phyloP scores from a whole-genome alignment of 2,329 filamentous ascomycete species.

The Aureobasidium sp. region DNA sequence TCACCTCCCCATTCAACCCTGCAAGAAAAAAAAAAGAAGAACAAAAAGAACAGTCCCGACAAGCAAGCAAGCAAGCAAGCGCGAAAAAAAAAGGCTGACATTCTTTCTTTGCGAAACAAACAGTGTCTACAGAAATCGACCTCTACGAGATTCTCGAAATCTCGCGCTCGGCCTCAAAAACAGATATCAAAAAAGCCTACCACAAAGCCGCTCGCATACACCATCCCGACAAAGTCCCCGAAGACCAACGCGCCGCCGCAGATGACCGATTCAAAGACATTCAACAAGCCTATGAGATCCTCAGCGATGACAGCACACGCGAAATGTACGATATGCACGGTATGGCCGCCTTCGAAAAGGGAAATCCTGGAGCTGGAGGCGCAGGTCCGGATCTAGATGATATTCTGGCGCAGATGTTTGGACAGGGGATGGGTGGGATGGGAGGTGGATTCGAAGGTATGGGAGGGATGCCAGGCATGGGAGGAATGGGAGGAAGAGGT shows the following conservation, averaged over 20 bases:
- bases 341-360: conserved; percentile 89
- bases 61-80: too few relatives aligned
- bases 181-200: conserved; percentile 92
- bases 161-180: conserved; percentile 61
- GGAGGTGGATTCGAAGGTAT: conserved; percentile 49
- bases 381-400: conserved; percentile 83
- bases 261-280: conserved; percentile 90
- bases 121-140: conserved; percentile 46
- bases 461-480: conserved; percentile 41
- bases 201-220: conserved; percentile 56
- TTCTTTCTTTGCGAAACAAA: background rate
- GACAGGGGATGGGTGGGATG: conserved; percentile 50
- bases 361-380: conserved; percentile 49
- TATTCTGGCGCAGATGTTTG: conserved; percentile 87
- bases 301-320: conserved; percentile 90
- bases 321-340: conserved; percentile 87
- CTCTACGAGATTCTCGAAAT: conserved; percentile 70
- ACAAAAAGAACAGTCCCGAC: background rate
- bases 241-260: conserved; percentile 74
- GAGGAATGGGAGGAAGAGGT: conserved; percentile 27
- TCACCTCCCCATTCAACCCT: background rate
- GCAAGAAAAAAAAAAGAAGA: background rate
- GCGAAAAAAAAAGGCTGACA: background rate
- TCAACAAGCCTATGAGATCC: conserved; percentile 94
- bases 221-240: conserved; percentile 92